Evolutionary conservation across 495 filamentous ascomycete genomes (phyloP), one percentile per base, ranked within the genome.

Genomic region (Evansstolkia leycettana): DNA sequence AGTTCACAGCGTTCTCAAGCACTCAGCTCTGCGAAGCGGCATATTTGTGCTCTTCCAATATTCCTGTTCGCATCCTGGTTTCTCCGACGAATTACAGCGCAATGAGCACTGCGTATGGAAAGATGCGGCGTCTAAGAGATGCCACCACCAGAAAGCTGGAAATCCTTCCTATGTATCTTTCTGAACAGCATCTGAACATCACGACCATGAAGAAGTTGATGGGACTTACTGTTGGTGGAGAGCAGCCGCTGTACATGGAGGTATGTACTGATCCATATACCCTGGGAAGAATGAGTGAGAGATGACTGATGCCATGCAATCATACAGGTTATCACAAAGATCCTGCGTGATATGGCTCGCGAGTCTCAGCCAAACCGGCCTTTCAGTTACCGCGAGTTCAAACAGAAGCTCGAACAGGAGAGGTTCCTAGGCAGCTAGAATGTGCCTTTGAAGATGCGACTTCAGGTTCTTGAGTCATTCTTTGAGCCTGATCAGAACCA

Each of bases 1-100:
- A 67, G 0, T 78, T 73, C 43, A 72, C 32, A 3, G 16, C 17
- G 7, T 34, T 34, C 17, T 20, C 32, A 7, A 24, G 18, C 17
- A 24, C 18, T 61, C 4, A 65, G 70, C 64, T 72, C 0, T 84
- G 80, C 40, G 82, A 88, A 45, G 78, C 71, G 0, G 82, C 80
- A 0, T 83, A 69, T 42, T 57, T 88, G 0, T 67, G 15, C 10
- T 17, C 16, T 7, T 28, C 31, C 11, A 51, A 55, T 11, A 69
- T 78, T 38, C 67, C 54, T 13, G 76, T 72, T 15, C 60, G 57
- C 5, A 66, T 83, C 0, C 48, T 83, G 0, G 76, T 76, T 13
- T 60, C 76, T 1, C 68, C 73, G 0, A 75, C 65, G 7, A 77
- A 77, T 36, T 51, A 67, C 30, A 13, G 39, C 1, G 50, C 46